Evolutionary conservation across 306 rosid genomes (phyloP).

Genomic region (Quercus alba): DNA sequence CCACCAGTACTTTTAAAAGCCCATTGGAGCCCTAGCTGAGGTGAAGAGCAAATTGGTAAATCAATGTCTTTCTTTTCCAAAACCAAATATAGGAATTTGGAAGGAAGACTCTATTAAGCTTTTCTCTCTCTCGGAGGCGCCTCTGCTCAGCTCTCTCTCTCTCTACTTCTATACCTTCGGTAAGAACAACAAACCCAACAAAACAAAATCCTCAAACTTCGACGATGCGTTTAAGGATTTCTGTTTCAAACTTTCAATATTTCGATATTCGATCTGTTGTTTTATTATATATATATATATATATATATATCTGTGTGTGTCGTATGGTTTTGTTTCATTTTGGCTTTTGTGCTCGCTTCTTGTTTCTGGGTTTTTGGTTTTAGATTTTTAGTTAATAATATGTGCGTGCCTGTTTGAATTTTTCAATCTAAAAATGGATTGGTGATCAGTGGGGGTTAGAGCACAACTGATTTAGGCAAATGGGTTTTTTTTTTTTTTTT

Average conservation of each 20-base stretch:
- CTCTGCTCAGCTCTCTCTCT: neutral
- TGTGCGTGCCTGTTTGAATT: neutral
- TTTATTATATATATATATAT: no score
- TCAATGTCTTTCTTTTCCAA: no score
- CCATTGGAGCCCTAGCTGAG: no score
- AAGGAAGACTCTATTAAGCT: neutral
- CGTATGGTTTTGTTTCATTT: neutral
- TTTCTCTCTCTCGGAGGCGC: slow-evolving; percentile 1
- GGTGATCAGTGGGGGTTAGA: neutral
- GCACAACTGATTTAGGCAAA: neutral
- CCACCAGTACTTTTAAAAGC: no score
- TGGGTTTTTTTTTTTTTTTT: neutral
- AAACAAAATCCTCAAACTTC: neutral
- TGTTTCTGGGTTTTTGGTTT: neutral
- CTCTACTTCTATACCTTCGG: neutral
- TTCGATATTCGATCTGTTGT: neutral
- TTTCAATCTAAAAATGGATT: neutral
- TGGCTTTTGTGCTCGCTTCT: neutral
- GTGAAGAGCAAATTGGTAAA: no score
- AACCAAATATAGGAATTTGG: no score
- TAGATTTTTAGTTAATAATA: neutral
- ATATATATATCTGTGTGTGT: neutral
- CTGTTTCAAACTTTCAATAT: neutral
- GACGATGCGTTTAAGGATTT: neutral
- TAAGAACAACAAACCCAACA: neutral